These are phyloP conservation scores for Tolypocladium amazonense DNA, from an alignment of 2,329 filamentous ascomycete species.

Conservation along the genomic window DNA sequence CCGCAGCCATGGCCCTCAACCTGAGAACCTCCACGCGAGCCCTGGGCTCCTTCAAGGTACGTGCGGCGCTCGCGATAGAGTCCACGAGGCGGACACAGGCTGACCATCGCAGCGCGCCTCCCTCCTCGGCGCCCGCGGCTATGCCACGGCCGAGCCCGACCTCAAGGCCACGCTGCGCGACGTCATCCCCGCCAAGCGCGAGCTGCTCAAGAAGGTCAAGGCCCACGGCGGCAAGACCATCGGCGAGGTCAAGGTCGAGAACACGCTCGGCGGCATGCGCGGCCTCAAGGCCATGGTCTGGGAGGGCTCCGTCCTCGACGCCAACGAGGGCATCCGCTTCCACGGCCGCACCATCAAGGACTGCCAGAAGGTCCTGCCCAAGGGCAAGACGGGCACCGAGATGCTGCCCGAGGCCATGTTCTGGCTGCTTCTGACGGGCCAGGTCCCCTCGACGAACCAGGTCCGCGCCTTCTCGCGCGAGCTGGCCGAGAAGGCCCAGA, in stretches of 20 bases:
- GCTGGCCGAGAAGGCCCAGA: conserved; percentile 72
- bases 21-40: conserved; percentile 51
- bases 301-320: conserved; percentile 95
- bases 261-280: conserved; percentile 92
- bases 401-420: conserved; percentile 99
- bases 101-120: conserved; percentile 18
- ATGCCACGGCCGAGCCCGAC: conserved; percentile 73
- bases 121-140: conserved; percentile 36
- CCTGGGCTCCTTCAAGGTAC: conserved; percentile 53
- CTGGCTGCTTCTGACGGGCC: conserved; percentile 91
- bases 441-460: conserved; percentile 76
- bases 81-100: too few relatives aligned
- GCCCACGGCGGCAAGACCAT: conserved; percentile 70
- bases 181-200: conserved; percentile 83
- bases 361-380: conserved; percentile 87
- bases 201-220: conserved; percentile 91
- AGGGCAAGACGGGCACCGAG: conserved; percentile 83
- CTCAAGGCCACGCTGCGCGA: conserved; percentile 79
- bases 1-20: conserved; percentile 50
- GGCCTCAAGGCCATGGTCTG: conserved; percentile 97
- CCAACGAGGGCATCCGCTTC: conserved; percentile 95
- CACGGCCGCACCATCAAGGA: conserved; percentile 97
- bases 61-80: too few relatives aligned
- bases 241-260: conserved; percentile 88
- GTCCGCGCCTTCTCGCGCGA: conserved; percentile 75